Conservation (phyloP, 2,329 filamentous ascomycete species). For the Penicillium sp. region DNA sequence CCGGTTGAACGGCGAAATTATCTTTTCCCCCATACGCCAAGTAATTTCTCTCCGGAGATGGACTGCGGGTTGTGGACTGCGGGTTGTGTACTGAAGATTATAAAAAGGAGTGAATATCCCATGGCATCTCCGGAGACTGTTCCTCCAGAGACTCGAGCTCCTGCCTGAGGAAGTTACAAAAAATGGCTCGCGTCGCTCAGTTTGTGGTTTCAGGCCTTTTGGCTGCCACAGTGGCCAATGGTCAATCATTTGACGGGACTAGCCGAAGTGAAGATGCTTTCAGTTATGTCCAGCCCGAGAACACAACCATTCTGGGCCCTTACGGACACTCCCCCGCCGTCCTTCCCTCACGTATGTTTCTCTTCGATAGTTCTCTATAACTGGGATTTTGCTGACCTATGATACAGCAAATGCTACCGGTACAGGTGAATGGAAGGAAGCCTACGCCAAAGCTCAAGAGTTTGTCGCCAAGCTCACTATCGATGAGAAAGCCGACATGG, state of each 20-base stretch:
- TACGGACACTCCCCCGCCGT: conserved; percentile 7
- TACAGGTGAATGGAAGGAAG: background rate
- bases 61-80: no score
- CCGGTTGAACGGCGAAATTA: background rate
- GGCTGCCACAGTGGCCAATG: conserved; percentile 2
- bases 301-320: conserved; percentile 4
- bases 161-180: background rate
- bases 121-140: background rate
- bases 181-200: background rate
- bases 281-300: conserved; percentile 4
- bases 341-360: conserved; percentile 3
- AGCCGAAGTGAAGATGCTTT: conserved; percentile 4
- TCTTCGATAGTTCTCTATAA: no score
- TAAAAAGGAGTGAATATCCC: background rate
- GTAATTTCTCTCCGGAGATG: background rate
- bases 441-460: conserved; percentile 4
- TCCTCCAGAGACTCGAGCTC: background rate
- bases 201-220: conserved; percentile 5
- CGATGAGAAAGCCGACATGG: conserved; percentile 24
- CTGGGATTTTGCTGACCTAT: background rate
- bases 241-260: conserved; percentile 3
- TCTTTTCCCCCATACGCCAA: background rate
- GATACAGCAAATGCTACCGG: background rate
- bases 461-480: conserved; percentile 17
- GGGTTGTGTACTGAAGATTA: background rate